These are phyloP conservation scores for Mycogone perniciosa DNA, from an alignment of 2,329 filamentous ascomycete genomes.

Conservation along the genomic window DNA sequence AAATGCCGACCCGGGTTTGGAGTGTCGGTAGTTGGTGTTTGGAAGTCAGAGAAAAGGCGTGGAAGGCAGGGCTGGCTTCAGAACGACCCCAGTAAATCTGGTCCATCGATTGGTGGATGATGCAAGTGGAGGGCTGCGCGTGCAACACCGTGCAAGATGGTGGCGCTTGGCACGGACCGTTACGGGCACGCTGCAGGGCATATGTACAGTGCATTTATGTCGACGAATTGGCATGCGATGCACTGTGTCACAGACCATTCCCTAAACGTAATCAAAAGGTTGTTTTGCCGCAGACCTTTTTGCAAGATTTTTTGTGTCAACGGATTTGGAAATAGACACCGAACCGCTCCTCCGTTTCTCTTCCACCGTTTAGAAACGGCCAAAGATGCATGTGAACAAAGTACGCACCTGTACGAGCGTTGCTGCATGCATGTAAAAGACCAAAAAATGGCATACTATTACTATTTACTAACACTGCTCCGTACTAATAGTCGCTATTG, in stretches of 20 bases:
- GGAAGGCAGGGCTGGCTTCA: conserved; percentile 15
- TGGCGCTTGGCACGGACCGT: conserved; percentile 2
- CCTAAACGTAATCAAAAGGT: not conserved
- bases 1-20: conserved; percentile 9
- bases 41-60: conserved; percentile 19
- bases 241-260: not conserved
- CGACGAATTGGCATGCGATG: no score
- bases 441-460: no score
- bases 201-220: not conserved
- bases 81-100: conserved; percentile 21
- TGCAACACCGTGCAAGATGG: conserved; percentile 3
- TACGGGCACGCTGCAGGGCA: not conserved
- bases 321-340: no score
- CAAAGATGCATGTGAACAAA: no score
- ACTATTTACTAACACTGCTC: no score
- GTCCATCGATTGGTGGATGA: conserved; percentile 20
- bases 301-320: no score
- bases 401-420: no score
- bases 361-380: no score
- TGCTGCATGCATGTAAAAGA: no score
- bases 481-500: no score
- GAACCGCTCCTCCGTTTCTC: no score
- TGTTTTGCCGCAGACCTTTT: not conserved
- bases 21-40: conserved; percentile 24
- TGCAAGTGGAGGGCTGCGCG: not conserved